phyloP scores from a whole-genome alignment of 495 filamentous ascomycete genomes.

The Pseudevernia furfuracea region DNA sequence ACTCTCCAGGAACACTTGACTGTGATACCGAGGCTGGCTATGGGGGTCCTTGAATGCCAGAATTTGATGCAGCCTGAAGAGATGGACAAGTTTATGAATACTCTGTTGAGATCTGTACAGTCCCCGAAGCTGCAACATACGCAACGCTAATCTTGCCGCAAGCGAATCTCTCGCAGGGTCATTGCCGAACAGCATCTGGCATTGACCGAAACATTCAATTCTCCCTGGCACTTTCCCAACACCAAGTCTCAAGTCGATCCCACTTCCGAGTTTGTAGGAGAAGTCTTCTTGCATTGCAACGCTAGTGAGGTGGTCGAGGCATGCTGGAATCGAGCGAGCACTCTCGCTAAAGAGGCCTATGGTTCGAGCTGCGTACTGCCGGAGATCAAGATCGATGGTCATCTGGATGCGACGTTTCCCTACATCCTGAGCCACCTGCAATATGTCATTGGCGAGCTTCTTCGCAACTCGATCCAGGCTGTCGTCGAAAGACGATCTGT shows the following conservation, averaged over 20 bases:
- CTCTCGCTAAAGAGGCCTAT: conserved; percentile 63
- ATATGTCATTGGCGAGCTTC: conserved; percentile 92
- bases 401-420: conserved; percentile 83
- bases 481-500: conserved; percentile 62
- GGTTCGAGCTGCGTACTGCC: conserved; percentile 62
- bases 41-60: conserved; percentile 84
- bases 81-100: conserved; percentile 93
- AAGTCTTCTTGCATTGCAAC: conserved; percentile 91
- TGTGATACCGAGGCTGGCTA: conserved; percentile 88
- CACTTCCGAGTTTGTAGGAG: conserved; percentile 83
- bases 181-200: conserved; percentile 97
- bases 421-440: conserved; percentile 94
- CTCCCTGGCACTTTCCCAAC: conserved; percentile 82
- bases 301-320: conserved; percentile 81
- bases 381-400: conserved; percentile 75
- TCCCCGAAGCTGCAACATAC: background rate
- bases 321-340: conserved; percentile 64
- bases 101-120: conserved; percentile 76
- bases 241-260: conserved; percentile 54
- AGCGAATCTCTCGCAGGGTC: conserved; percentile 75
- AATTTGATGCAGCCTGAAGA: conserved; percentile 68
- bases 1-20: conserved; percentile 82
- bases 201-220: conserved; percentile 92
- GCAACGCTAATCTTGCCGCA: conserved; percentile 4
- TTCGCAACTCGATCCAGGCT: conserved; percentile 91